A percentile compares a stretch with the other conserved stretches of the same genome.
These are phyloP conservation scores for Pseudocercospora fijiensis DNA, from an alignment of 2,329 filamentous ascomycete genomes.

Conservation along the genomic window DNA sequence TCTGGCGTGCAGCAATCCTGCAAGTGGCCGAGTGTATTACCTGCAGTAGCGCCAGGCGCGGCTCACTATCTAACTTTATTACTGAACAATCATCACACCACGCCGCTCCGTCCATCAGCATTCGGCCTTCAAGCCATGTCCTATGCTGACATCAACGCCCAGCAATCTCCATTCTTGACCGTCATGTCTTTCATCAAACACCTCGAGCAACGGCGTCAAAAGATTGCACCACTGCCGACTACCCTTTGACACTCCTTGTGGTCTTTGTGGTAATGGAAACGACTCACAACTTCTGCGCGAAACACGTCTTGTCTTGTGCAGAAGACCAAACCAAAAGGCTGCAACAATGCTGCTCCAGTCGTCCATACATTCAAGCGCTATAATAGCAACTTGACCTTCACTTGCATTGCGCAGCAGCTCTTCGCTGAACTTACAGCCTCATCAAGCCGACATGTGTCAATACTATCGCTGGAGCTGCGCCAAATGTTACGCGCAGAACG, in stretches of 20 bases:
- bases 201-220: not conserved
- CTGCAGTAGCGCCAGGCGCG: conserved; percentile 3
- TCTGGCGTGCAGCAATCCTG: not conserved
- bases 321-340: not conserved
- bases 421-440: not conserved
- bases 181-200: not conserved
- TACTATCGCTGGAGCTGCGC: conserved; percentile 18
- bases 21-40: not conserved
- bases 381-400: not conserved
- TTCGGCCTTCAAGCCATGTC: not conserved
- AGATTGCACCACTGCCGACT: not conserved
- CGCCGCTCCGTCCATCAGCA: not conserved
- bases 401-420: not conserved
- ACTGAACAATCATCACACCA: not conserved
- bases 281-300: not conserved
- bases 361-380: not conserved
- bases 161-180: not conserved
- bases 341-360: not conserved
- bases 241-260: not conserved
- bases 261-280: not conserved
- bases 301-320: not conserved
- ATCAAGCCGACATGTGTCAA: conserved; percentile 15
- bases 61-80: not conserved
- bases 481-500: conserved; percentile 13
- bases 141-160: not conserved